A percentile compares a stretch with the other conserved stretches of the same genome.
phyloP scores from a whole-genome alignment of 768 basidiomycete genomes.

The Psilocybe cubensis region DNA sequence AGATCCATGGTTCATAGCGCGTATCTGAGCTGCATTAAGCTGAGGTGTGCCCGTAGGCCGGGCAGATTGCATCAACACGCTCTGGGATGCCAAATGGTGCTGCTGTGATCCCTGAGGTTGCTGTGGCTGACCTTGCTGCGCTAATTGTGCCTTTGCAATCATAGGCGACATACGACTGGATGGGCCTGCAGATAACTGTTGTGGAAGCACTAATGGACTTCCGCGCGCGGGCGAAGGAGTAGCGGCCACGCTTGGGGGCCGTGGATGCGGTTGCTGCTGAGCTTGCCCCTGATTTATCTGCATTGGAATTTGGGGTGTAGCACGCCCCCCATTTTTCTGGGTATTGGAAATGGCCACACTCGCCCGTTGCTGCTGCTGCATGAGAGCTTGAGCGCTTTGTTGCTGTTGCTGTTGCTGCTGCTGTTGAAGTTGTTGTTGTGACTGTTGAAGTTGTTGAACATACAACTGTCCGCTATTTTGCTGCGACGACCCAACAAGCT shows the following conservation, averaged over 20 bases:
- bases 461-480: constrained; percentile 6
- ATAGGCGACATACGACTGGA: constrained; percentile 22
- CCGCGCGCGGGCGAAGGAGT: constrained; percentile 31
- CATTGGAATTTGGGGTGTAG: constrained; percentile 19
- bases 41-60: constrained; percentile 24
- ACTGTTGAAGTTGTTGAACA: constrained; percentile 11
- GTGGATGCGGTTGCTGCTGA: constrained; percentile 18
- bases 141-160: constrained; percentile 29
- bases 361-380: constrained; percentile 24
- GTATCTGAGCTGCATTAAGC: constrained; percentile 39
- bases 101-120: constrained; percentile 22
- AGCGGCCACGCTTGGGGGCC: constrained; percentile 10
- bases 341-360: constrained; percentile 6
- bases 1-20: constrained; percentile 27
- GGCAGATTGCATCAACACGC: constrained; percentile 20
- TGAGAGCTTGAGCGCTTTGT: constrained; percentile 8
- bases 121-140: constrained; percentile 17
- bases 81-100: constrained; percentile 23
- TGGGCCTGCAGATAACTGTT: constrained; percentile 26
- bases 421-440: constrained; percentile 9
- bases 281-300: constrained; percentile 33
- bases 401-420: constrained; percentile 17
- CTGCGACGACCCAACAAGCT: background rate
- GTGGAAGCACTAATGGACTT: constrained; percentile 40
- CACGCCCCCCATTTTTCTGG: constrained; percentile 22